Base-by-base conservation (phyloP, 257 asterid species). In the Handroanthus guayacan region DNA sequence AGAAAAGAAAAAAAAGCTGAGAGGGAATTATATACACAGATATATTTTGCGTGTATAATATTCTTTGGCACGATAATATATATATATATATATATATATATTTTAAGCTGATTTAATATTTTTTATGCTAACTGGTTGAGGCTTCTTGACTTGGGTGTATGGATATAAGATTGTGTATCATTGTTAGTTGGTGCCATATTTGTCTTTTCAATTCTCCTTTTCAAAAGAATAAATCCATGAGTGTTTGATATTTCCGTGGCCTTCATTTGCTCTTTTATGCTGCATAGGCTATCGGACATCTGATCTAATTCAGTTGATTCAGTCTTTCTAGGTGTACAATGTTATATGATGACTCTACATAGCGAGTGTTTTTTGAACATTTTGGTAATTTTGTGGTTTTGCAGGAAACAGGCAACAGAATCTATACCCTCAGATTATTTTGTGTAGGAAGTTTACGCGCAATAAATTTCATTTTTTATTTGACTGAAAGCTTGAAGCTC, bases 401-500 rank as follows among this genome's bases (percentile, higher is more conserved):
- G 83, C 85, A 78, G 86, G 80, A 54, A 74, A 12, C 52, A 41
- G 31, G 20, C 64, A 2, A 39, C 31, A 54, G 64, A 71, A 69
- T 67, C 74, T 45, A 65, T 58, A 74, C 63, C 60, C 77, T 75
- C 71, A 13, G 81, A 66, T 61, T 54, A 11, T 71, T 75, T 73
- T 44, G 69, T 61, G 43, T 18, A 34, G 75, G 72, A 75, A 66
- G 74, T 71, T 41, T 78, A 9, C 75, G 57, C 47, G 79, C 62
- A 74, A 65, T 80, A 72, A 38, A 51, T 78, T 69, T 61, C 31
- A 25, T 72, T 36, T 74, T 69, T 62, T 81, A 62, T 83, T 77
- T 82, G 75, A 80, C 70, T 71, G 58, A 72, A 63, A 82, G 82
- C 62, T 75, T 69, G 84, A 77, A 67, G 71, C 81, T 67, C 81